A percentile compares a stretch with the other conserved stretches of the same genome.
Evolutionary conservation across 148 eudicot genomes (phyloP).

Genomic region (Cornus suecica): DNA sequence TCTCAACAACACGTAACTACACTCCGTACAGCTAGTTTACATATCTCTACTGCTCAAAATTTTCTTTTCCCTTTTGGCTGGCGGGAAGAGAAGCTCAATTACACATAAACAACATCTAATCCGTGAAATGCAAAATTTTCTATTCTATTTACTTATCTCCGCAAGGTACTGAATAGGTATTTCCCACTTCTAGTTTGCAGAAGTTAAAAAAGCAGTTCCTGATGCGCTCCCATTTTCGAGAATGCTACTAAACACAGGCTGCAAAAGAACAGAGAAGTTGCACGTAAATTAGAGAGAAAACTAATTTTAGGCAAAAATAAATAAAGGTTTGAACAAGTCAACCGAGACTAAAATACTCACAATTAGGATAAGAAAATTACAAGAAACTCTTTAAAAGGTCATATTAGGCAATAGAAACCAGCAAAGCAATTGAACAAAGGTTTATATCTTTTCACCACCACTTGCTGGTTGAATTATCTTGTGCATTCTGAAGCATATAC

Average conservation of each 20-base stretch:
- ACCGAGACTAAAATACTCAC: background rate
- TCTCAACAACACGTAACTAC: background rate
- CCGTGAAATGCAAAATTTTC: background rate
- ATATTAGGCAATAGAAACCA: background rate
- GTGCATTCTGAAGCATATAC: background rate
- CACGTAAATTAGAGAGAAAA: background rate
- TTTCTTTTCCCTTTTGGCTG: too few relatives aligned
- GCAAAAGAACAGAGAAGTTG: constrained; percentile 26
- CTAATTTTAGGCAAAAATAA: background rate
- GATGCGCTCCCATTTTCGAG: constrained; percentile 47
- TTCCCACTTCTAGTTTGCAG: constrained; percentile 18
- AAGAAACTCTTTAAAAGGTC: background rate
- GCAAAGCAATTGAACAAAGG: background rate
- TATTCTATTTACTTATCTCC: background rate
- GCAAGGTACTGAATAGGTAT: background rate
- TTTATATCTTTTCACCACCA: too few relatives aligned
- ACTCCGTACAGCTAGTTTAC: background rate
- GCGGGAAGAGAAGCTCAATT: background rate
- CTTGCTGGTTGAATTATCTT: too few relatives aligned
- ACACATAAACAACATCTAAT: background rate
- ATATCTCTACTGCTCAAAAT: background rate
- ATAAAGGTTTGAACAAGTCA: background rate
- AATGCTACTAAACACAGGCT: constrained; percentile 49
- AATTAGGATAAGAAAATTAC: background rate
- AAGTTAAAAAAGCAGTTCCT: constrained; percentile 36